Percentiles rank a stretch among this genome's conserved stretches.
Conservation (phyloP, 805 yeast species). For the Zygotorulaspora florentina region DNA sequence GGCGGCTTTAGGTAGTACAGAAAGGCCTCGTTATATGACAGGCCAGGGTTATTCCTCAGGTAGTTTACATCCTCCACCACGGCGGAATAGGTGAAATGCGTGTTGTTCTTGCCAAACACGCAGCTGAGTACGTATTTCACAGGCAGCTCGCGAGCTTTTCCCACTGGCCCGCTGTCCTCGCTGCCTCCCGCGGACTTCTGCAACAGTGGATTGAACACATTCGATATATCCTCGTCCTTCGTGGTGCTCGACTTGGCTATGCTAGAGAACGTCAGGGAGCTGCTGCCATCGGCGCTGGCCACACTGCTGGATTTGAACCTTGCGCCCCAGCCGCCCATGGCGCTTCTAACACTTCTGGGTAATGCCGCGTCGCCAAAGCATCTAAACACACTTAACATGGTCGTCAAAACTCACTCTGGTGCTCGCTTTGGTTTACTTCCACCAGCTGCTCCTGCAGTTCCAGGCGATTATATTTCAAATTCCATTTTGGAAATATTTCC, state of each 20-base stretch:
- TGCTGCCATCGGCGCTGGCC: conserved; percentile 3
- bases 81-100: conserved; percentile 70
- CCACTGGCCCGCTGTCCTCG: background rate
- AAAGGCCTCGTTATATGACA: conserved; percentile 64
- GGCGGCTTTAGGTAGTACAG: conserved; percentile 75
- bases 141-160: conserved; percentile 27
- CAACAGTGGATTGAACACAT: conserved; percentile 14
- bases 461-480: too few species aligned
- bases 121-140: conserved; percentile 75
- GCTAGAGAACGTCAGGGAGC: conserved; percentile 15
- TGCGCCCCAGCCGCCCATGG: background rate
- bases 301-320: conserved; percentile 10
- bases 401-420: too few species aligned
- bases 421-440: too few species aligned
- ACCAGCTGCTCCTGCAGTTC: too few species aligned
- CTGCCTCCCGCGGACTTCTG: background rate
- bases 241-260: conserved; percentile 13
- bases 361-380: background rate
- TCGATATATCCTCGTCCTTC: conserved; percentile 11
- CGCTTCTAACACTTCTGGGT: background rate
- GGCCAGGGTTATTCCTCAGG: conserved; percentile 49
- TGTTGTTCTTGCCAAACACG: conserved; percentile 75
- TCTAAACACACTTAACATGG: too few species aligned
- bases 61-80: conserved; percentile 62
- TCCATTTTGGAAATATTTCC: too few species aligned